Conservation (phyloP, 2,329 filamentous ascomycete genomes). For the Coleophoma eucalyptorum region DNA sequence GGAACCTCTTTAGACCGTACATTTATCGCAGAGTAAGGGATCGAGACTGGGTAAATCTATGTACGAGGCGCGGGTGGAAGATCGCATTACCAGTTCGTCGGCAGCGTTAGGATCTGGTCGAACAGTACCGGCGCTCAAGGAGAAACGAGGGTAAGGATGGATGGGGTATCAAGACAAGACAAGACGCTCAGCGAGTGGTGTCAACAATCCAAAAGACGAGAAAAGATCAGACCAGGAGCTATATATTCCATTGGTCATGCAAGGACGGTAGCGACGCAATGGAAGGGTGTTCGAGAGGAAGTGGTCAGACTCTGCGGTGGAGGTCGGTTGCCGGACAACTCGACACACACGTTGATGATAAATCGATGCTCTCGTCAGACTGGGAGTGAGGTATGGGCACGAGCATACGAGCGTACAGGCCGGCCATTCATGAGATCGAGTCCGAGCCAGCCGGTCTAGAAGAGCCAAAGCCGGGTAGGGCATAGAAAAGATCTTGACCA, state of each 20-base stretch:
- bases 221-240: background rate
- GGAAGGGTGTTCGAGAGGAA: background rate
- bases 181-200: background rate
- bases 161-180: background rate
- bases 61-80: background rate
- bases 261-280: background rate
- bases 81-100: background rate
- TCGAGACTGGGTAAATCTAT: background rate
- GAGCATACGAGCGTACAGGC: too few species aligned
- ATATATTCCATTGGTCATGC: background rate
- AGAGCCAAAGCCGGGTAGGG: too few species aligned
- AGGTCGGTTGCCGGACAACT: background rate
- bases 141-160: background rate
- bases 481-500: too few species aligned
- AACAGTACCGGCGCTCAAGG: background rate
- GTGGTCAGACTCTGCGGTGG: background rate
- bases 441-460: too few species aligned
- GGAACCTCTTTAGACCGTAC: conserved; percentile 14
- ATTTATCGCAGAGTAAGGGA: background rate
- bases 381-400: too few species aligned
- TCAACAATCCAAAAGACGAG: background rate
- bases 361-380: too few species aligned
- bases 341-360: too few species aligned
- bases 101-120: background rate
- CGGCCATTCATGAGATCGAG: too few species aligned